Evolutionary conservation across 176 grass and related monocot genomes (phyloP).

Genomic region (Rhynchospora breviuscula): DNA sequence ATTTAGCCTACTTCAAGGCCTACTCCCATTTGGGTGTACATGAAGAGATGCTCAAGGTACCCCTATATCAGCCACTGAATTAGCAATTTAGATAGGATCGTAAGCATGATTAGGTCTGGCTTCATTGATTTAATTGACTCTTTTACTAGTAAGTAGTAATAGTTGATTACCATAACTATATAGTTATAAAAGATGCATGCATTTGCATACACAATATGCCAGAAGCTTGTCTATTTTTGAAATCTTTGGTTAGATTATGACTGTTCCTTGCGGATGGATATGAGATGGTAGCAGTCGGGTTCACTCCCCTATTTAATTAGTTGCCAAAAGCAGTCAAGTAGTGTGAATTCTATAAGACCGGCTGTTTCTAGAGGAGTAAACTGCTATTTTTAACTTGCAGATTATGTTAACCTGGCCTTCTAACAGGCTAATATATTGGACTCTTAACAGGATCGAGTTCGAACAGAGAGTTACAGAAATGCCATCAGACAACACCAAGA

Average conservation of each 20-base stretch:
- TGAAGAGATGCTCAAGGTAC: conserved; percentile 96
- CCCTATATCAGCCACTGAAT: background rate
- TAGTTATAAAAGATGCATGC: conserved; percentile 2
- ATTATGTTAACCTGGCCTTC: conserved; percentile 17
- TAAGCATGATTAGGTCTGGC: background rate
- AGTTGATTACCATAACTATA: conserved; percentile 16
- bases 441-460: conserved; percentile 74
- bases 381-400: conserved; percentile 7
- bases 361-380: background rate
- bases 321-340: conserved; percentile 1
- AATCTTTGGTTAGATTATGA: background rate
- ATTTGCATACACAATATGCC: background rate
- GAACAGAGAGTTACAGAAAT: conserved; percentile 77
- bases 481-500: conserved; percentile 81
- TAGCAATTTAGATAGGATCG: background rate
- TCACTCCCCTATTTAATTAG: conserved; percentile 2
- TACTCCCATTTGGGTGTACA: conserved; percentile 84
- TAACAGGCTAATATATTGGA: conserved; percentile 23
- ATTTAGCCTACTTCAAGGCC: conserved; percentile 84
- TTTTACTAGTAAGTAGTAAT: conserved; percentile 9
- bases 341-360: background rate
- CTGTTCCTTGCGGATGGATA: background rate
- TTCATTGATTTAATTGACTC: background rate
- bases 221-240: background rate
- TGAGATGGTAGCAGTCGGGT: background rate